Percentiles rank a stretch among this genome's conserved stretches.
Conservation (phyloP, 1,284 basidiomycete species). For the Heterobasidion irregulare region DNA sequence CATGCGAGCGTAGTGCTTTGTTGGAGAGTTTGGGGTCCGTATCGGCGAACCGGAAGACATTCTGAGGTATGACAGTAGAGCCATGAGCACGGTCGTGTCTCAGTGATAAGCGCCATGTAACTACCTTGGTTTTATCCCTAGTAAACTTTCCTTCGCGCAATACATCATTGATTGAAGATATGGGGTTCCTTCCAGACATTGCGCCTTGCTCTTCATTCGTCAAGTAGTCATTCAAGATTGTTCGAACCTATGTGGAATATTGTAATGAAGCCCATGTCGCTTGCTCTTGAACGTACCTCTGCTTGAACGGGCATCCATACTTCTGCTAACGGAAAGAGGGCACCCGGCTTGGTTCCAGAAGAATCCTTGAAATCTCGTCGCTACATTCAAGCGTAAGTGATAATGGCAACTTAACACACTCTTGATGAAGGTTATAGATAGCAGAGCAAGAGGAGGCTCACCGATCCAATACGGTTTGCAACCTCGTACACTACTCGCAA, state of each 20-base stretch:
- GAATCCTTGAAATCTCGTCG: constrained; percentile 83
- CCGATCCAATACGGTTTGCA: constrained; percentile 78
- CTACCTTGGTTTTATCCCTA: constrained; percentile 74
- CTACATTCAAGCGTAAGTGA: constrained; percentile 27
- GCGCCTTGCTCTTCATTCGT: constrained; percentile 81
- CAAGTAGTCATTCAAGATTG: constrained; percentile 86
- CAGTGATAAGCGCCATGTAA: not conserved
- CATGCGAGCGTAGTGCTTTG: constrained; percentile 67
- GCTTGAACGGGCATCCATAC: constrained; percentile 90
- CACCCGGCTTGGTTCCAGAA: constrained; percentile 63
- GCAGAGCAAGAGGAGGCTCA: constrained; percentile 31
- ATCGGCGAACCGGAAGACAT: constrained; percentile 87
- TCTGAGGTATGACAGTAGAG: constrained; percentile 29
- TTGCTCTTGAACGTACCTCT: constrained; percentile 49
- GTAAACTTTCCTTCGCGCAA: constrained; percentile 76
- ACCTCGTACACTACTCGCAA: constrained; percentile 91
- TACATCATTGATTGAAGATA: constrained; percentile 92
- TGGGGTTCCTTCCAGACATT: constrained; percentile 73
- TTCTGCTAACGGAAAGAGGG: constrained; percentile 77
- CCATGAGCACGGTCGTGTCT: not conserved
- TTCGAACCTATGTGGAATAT: constrained; percentile 53
- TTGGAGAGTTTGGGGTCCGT: constrained; percentile 69
- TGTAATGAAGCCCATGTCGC: not conserved
- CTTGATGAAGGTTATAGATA: no score
- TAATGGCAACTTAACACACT: no score